phyloP scores from a whole-genome alignment of 176 grass and related monocot species.

The Juncus effusus region DNA sequence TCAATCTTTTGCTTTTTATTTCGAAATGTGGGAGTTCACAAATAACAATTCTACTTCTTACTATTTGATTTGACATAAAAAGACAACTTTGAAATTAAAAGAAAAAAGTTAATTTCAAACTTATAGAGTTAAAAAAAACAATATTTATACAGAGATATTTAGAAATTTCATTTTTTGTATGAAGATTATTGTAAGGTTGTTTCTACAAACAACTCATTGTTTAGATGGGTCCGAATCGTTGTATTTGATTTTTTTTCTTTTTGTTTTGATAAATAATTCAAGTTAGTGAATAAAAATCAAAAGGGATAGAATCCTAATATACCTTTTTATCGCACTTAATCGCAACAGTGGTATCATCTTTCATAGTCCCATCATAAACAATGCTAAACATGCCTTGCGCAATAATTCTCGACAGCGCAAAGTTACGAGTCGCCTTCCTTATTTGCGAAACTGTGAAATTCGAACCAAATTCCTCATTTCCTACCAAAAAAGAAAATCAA shows the following conservation, averaged over 20 bases:
- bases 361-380: constrained; percentile 5
- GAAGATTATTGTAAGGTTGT: no score
- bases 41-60: no score
- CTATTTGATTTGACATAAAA: no score
- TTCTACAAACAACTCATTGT: no score
- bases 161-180: no score
- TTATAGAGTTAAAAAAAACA: no score
- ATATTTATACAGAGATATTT: no score
- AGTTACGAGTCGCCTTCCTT: neutral
- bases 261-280: neutral
- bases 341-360: neutral
- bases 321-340: constrained; percentile 18
- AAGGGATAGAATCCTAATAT: neutral
- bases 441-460: neutral
- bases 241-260: neutral
- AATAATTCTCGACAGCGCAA: neutral
- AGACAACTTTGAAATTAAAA: no score
- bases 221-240: no score
- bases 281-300: neutral
- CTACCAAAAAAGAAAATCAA: neutral
- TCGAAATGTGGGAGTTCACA: no score
- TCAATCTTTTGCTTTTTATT: no score
- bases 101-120: no score
- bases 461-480: neutral
- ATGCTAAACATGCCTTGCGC: constrained; percentile 16